Conservation (phyloP, 2,329 filamentous ascomycete species). For the Monilinia vaccinii-corymbosi region DNA sequence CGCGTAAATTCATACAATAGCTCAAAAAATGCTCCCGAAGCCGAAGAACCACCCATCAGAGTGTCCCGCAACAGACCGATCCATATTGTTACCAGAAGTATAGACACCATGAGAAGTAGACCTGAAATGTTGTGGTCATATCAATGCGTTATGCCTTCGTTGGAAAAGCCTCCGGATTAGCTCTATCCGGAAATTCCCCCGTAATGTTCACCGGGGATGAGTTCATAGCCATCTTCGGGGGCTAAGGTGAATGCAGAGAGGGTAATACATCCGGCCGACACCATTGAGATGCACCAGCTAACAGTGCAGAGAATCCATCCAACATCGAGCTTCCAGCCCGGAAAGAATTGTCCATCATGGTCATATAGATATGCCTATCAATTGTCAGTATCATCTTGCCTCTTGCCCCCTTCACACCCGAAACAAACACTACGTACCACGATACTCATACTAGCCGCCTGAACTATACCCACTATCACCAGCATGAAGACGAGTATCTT, state of each 20-base stretch:
- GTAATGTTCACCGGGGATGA: conserved; percentile 43
- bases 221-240: conserved; percentile 78
- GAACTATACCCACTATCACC: conserved; percentile 53
- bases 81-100: neutral
- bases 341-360: conserved; percentile 72
- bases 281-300: conserved; percentile 44
- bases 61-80: neutral
- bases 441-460: conserved; percentile 70
- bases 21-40: neutral
- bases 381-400: conserved; percentile 2
- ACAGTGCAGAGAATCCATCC: conserved; percentile 65
- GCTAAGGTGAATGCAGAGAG: conserved; percentile 63
- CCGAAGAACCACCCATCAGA: neutral
- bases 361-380: conserved; percentile 72
- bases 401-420: neutral
- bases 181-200: neutral
- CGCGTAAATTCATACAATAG: conserved; percentile 6
- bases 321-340: conserved; percentile 72
- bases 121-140: neutral
- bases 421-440: conserved; percentile 53
- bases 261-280: conserved; percentile 49
- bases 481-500: conserved; percentile 61
- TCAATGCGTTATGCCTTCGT: neutral
- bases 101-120: neutral
- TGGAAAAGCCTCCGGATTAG: neutral